Percentiles rank a stretch among this genome's conserved stretches.
These are phyloP conservation scores for Camelina sativa DNA, from an alignment of 345 rosid genomes.

Conservation along the genomic window DNA sequence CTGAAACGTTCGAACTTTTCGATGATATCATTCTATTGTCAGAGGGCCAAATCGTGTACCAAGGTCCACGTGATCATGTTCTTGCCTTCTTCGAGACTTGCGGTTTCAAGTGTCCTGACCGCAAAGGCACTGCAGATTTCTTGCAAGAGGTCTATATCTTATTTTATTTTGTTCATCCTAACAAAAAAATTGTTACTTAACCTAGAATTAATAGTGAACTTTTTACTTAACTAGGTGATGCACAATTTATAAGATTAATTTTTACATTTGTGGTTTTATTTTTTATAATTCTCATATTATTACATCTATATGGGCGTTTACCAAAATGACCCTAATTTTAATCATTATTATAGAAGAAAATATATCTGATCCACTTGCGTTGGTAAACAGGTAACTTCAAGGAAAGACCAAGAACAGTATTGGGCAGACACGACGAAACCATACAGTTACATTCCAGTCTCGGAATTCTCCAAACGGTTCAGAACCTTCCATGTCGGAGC, in stretches of 20 bases:
- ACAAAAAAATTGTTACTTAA: background rate
- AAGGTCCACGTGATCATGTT: conserved; percentile 77
- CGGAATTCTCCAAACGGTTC: conserved; percentile 63
- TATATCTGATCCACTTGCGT: conserved; percentile 21
- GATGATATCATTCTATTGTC: conserved; percentile 81
- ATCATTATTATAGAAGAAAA: background rate
- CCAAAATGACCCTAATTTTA: background rate
- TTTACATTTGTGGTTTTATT: too few species aligned
- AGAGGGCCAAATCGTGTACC: conserved; percentile 83
- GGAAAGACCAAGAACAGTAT: conserved; percentile 90
- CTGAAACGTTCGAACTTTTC: conserved; percentile 87
- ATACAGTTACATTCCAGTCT: conserved; percentile 65
- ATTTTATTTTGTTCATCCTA: background rate
- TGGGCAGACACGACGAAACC: conserved; percentile 69
- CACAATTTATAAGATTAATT: too few species aligned
- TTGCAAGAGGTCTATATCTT: conserved; percentile 71
- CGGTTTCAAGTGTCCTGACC: conserved; percentile 80
- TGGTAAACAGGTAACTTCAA: conserved; percentile 74
- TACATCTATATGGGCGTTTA: background rate
- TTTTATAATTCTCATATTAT: too few species aligned
- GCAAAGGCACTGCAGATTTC: conserved; percentile 92
- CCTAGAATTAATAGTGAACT: background rate
- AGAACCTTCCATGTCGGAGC: conserved; percentile 73
- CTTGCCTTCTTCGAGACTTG: conserved; percentile 70
- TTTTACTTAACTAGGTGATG: too few species aligned